Evolutionary conservation across 768 basidiomycete genomes (phyloP), one percentile per base, ranked within the genome.

Genomic region (Boletellus emodensis): DNA sequence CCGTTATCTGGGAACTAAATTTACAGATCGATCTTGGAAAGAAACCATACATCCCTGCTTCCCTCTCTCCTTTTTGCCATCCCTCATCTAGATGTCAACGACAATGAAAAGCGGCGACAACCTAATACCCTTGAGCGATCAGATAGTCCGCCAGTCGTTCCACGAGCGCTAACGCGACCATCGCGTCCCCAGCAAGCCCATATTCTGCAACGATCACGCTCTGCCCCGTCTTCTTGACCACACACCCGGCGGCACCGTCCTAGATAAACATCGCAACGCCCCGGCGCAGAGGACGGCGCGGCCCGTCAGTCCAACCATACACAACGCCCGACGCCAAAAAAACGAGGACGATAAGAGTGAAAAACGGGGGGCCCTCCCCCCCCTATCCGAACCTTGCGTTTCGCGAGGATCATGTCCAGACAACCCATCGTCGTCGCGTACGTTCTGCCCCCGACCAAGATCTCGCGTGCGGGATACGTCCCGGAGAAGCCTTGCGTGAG

Each of bases 341-440:
- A n/a, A n/a, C n/a, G n/a, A n/a, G 7, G 30, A 30, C 2, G 30
- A 30, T 5, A 30, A 30, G 8, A 30, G 7, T 4, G 8, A 24
- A 40, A 14, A n/a, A n/a, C 32, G 32, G 22, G 6, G 33, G n/a
- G n/a, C n/a, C n/a, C n/a, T 15, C 20, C 14, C 20, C 20, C 8
- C 10, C 20, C 22, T 15, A 30, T n/a, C 44, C 20, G 30, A 9
- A 60, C 59, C 58, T 56, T 59, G 52, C 46, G 53, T 48, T 54
- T 54, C n/a, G 61, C 61, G 30, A 63, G 53, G 24, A 64, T 40
- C 61, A 64, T 42, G 11, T 64, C 61, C 12, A 65, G 44, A 18
- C 59, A 63, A 0, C 64, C 56, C 63, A 65, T 64, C 56, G 59
- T 64, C 22, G 64, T 66, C 45, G 51, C 17, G 18, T 64, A 64